Conservation (phyloP, 1,284 basidiomycete species). For the Ceratobasidium theobromae region DNA sequence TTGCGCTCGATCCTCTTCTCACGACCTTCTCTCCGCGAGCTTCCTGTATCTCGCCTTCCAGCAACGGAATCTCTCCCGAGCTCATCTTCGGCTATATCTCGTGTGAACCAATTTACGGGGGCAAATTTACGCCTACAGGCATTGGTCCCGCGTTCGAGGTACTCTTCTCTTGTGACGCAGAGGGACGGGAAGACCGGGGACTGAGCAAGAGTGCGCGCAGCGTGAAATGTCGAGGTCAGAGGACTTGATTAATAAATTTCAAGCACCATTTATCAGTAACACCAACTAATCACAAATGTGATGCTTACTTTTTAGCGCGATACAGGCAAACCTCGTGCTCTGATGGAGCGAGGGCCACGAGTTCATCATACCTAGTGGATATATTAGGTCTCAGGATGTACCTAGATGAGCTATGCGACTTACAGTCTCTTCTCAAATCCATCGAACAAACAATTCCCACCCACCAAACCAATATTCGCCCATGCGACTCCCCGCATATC, state of each 20-base stretch:
- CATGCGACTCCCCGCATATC: slow-evolving; percentile 90
- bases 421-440: slow-evolving; percentile 77
- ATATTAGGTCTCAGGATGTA: slow-evolving; percentile 36
- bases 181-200: slow-evolving; percentile 54
- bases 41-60: neutral
- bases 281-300: neutral
- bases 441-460: slow-evolving; percentile 75
- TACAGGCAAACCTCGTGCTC: slow-evolving; percentile 73
- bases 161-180: slow-evolving; percentile 75
- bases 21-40: neutral
- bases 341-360: slow-evolving; percentile 75
- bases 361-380: slow-evolving; percentile 52
- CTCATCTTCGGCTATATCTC: neutral
- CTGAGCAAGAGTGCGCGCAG: slow-evolving; percentile 62
- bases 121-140: slow-evolving; percentile 68
- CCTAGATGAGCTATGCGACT: slow-evolving; percentile 40
- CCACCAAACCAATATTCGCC: slow-evolving; percentile 88
- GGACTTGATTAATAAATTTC: no score
- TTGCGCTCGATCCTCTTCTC: neutral
- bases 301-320: slow-evolving; percentile 67
- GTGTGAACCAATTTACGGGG: neutral
- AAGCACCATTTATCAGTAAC: no score
- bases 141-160: slow-evolving; percentile 74
- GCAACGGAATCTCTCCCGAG: neutral
- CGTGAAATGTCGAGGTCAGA: slow-evolving; percentile 69